Evolutionary conservation across 768 basidiomycete genomes (phyloP), one percentile per base, ranked within the genome.

Genomic region (Lenzites betulinus): DNA sequence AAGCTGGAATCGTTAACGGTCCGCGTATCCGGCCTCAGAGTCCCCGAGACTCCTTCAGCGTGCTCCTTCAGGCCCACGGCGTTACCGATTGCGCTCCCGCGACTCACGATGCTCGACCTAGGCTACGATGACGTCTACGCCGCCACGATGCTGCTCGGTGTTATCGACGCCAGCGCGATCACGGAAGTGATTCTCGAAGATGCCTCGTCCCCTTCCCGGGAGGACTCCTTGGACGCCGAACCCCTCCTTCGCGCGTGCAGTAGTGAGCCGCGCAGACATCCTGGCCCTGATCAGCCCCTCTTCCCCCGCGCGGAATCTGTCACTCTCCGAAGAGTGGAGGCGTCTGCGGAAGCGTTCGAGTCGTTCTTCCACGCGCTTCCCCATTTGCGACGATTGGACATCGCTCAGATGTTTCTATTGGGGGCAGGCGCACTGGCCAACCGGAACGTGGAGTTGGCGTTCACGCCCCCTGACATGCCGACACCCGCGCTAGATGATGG

Each of bases 121-220:
- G 82, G 80, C 7, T 84, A 82, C 67, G 75, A 77, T 47, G 76
- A 76, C 30, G 30, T 70, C 48, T 49, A 67, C 13, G 77, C 79
- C 20, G 81, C 74, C 3, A 71, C 74, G 22, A 64, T 71, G 15
- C 56, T 81, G 22, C 73, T 87, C 22, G 68, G 73, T 59, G 60
- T 77, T 20, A 53, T 85, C 33, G 67, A 78, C 54, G 79, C 80
- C 18, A 77, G 79, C 2, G 70, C 70, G 60, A 67, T 79, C 15
- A 66, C 59, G 49, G 63, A 62, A 6, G 70, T 87, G 26, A 66
- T 67, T 1, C 67, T 87, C 6, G 78, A 81, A 58, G 81, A 85
- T 62, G 74, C 75, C 9, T 76, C 71, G 25, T 75, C 74, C 53
- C 70, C 74, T 16, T 73, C 74, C n/a, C 75, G 75, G 9, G 67